Evolutionary conservation across 2,329 filamentous ascomycete genomes (phyloP), one percentile per base, ranked within the genome.

Genomic region (Pyrenophora tritici-repentis): DNA sequence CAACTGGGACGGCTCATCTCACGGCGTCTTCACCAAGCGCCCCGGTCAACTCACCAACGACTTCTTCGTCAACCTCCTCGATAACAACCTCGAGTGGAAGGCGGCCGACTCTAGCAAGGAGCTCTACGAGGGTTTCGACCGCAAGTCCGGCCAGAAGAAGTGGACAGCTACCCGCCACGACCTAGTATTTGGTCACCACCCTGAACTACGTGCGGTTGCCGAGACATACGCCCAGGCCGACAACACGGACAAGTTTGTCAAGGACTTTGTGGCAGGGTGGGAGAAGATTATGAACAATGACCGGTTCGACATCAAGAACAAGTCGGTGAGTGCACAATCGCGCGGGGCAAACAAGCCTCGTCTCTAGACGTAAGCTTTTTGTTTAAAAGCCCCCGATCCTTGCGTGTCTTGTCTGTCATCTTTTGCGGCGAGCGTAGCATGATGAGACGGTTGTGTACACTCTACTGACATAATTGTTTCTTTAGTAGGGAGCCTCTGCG

Each of bases 61-160:
- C 76, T 92, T 90, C 81, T 92, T 92, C 67, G 82, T 89, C 73
- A 91, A 91, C 76, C 79, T 92, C 1, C 82, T 92, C 18, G 87
- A 90, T 66, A 83, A 81, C 64, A 76, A 74, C 72, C 88, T 82
- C 6, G 78, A 75, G 17, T 91, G 89, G 89, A 84, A 84, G 75
- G 65, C 81, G 0, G 75, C 75, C 33, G 75, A 76, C 50, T 59
- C 63, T n/a, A 75, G 55, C 43, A 59, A 75, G 42, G 87, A 90
- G 62, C 47, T 79, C 42, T 91, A 82, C 72, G 81, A 85, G 55
- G 88, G 86, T 31, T 65, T 75, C 12, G 86, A 90, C 75, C 85
- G 84, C 71, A 85, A 85, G 78, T 82, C 81, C 13, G 86, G 86
- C 44, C 65, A 76, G 41, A 81, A 82, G 77, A 89, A 86, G 77